Evolutionary conservation across 2,329 filamentous ascomycete genomes (phyloP).

Genomic region (Cordyceps farinosa): DNA sequence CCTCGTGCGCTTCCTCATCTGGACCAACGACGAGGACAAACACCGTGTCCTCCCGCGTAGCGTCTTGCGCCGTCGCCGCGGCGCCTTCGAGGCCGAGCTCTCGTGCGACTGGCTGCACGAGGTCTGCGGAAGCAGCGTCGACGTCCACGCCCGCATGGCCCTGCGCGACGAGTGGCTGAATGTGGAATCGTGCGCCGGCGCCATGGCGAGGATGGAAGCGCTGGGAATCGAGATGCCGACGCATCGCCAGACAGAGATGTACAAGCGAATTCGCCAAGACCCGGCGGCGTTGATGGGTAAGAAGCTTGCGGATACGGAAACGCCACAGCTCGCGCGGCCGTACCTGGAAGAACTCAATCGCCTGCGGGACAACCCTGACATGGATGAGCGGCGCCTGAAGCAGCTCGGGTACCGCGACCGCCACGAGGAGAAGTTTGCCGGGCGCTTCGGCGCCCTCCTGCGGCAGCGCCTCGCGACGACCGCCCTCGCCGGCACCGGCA

Average conservation of each 20-base stretch:
- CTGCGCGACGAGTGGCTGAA: constrained; percentile 49
- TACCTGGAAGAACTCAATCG: constrained; percentile 42
- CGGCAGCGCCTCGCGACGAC: constrained; percentile 30
- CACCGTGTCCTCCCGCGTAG: constrained; percentile 56
- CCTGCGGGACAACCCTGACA: constrained; percentile 22
- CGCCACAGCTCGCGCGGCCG: constrained; percentile 35
- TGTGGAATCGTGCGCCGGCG: constrained; percentile 38
- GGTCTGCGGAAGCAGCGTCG: constrained; percentile 45
- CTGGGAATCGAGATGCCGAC: constrained; percentile 41
- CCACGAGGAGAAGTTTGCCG: constrained; percentile 22
- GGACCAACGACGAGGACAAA: constrained; percentile 62
- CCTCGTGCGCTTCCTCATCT: constrained; percentile 73
- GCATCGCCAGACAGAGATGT: constrained; percentile 38
- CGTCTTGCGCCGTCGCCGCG: constrained; percentile 52
- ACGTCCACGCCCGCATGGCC: constrained; percentile 27
- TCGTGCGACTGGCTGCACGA: constrained; percentile 57
- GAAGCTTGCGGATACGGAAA: constrained; percentile 29
- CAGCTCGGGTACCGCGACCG: constrained; percentile 29
- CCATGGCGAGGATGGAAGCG: constrained; percentile 45
- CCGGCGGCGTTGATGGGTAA: constrained; percentile 22
- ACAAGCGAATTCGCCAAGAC: constrained; percentile 24
- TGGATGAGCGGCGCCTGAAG: constrained; percentile 23
- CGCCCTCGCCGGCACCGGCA: constrained; percentile 20
- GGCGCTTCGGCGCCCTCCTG: constrained; percentile 32
- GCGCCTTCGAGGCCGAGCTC: constrained; percentile 58